phyloP scores from a whole-genome alignment of 208 protist genomes.

The Leishmania lainsoni region DNA sequence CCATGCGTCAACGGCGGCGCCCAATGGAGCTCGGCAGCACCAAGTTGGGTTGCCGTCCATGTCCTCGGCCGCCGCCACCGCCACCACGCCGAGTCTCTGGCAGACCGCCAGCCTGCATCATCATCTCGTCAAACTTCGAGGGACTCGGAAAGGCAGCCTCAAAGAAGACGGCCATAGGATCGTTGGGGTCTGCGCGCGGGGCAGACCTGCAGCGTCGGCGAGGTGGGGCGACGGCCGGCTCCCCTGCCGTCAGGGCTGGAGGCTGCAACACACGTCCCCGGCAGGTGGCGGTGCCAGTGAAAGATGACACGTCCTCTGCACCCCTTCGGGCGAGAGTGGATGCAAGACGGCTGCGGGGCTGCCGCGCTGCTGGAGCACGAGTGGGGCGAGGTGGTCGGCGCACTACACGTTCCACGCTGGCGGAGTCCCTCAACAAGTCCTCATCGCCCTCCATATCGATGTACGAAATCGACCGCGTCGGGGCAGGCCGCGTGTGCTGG shows the following conservation, averaged over 20 bases:
- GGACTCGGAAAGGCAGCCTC: constrained; percentile 82
- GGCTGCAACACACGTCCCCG: constrained; percentile 1
- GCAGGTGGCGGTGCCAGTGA: not conserved
- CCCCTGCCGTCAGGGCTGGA: not conserved
- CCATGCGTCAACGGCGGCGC: constrained; percentile 42
- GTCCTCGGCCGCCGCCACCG: constrained; percentile 31
- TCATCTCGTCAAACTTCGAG: constrained; percentile 90
- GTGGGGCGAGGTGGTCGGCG: constrained; percentile 40
- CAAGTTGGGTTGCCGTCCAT: constrained; percentile 56
- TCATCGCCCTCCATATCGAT: constrained; percentile 42
- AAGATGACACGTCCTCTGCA: not conserved
- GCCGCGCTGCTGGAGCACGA: constrained; percentile 21
- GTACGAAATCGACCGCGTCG: constrained; percentile 67
- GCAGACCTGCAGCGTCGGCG: constrained; percentile 18
- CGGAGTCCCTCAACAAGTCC: constrained; percentile 29
- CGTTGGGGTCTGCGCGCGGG: constrained; percentile 39
- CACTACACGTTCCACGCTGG: constrained; percentile 36
- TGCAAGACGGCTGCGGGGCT: constrained; percentile 6
- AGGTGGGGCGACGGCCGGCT: not conserved
- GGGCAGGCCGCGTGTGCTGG: constrained; percentile 30
- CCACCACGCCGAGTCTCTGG: constrained; percentile 39
- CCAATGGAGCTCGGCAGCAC: constrained; percentile 73
- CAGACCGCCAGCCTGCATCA: constrained; percentile 75
- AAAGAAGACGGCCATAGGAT: constrained; percentile 90
- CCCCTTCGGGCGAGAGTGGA: not conserved